Evolutionary conservation across 768 basidiomycete species (phyloP).

Genomic region (Agrocybe pediades): DNA sequence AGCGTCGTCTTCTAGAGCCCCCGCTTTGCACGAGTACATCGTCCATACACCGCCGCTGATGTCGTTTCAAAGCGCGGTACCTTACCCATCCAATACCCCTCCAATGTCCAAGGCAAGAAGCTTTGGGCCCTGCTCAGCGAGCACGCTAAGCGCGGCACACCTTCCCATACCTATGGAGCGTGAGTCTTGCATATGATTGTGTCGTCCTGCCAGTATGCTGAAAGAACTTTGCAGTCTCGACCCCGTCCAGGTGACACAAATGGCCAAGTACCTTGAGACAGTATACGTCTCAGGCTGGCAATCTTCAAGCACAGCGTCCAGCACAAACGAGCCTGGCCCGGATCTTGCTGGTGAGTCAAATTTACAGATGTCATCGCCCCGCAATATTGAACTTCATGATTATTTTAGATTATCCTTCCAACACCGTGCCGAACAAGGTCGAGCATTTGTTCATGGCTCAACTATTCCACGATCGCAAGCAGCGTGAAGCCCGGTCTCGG

Average conservation of each 20-base stretch:
- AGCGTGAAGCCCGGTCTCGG: slow-evolving; percentile 75
- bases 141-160: slow-evolving; percentile 76
- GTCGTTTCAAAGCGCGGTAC: slow-evolving; percentile 95
- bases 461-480: slow-evolving; percentile 98
- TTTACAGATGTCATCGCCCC: background rate
- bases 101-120: slow-evolving; percentile 84
- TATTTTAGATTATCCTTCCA: slow-evolving; percentile 87
- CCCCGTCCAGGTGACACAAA: slow-evolving; percentile 97
- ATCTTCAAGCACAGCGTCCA: slow-evolving; percentile 90
- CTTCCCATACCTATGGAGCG: slow-evolving; percentile 98
- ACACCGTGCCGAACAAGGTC: slow-evolving; percentile 98
- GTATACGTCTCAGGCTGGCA: slow-evolving; percentile 99
- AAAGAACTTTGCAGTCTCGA: slow-evolving; percentile 70
- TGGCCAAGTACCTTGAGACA: slow-evolving; percentile 98
- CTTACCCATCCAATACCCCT: slow-evolving; percentile 83
- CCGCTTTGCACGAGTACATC: slow-evolving; percentile 83
- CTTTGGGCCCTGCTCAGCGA: slow-evolving; percentile 73
- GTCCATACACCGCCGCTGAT: slow-evolving; percentile 91
- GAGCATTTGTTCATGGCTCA: slow-evolving; percentile 98
- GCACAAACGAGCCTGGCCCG: slow-evolving; percentile 95
- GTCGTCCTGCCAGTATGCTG: background rate
- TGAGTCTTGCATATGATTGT: slow-evolving; percentile 48
- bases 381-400: background rate
- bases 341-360: slow-evolving; percentile 86
- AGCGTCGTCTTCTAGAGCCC: slow-evolving; percentile 55